These are phyloP conservation scores for Gloeostereum incarnatum DNA, from an alignment of 768 basidiomycete genomes.

Conservation along the genomic window DNA sequence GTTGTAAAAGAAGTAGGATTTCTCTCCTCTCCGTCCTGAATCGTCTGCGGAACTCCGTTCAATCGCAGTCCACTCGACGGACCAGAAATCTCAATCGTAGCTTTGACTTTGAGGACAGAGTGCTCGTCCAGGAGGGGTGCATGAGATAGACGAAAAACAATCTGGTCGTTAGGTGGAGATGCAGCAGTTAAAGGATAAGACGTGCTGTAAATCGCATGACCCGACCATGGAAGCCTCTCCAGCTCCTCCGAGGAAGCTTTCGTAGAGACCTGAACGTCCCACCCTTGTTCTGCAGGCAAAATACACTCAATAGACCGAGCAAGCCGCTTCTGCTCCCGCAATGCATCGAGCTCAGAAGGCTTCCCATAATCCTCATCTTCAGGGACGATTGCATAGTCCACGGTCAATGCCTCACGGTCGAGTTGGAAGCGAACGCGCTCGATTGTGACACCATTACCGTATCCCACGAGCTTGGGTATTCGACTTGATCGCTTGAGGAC, in stretches of 20 bases:
- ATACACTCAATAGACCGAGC: conserved; percentile 74
- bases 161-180: conserved; percentile 32
- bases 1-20: conserved; percentile 49
- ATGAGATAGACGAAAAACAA: conserved; percentile 65
- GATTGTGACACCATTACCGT: conserved; percentile 75
- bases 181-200: conserved; percentile 23
- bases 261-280: conserved; percentile 78
- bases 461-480: conserved; percentile 67
- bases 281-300: conserved; percentile 70
- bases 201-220: conserved; percentile 41
- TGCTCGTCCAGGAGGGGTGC: conserved; percentile 62
- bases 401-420: conserved; percentile 71
- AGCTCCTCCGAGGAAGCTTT: conserved; percentile 68
- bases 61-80: conserved; percentile 71
- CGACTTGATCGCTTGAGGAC: conserved; percentile 67
- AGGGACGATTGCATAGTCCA: conserved; percentile 80
- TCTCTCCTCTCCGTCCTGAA: conserved; percentile 60
- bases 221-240: conserved; percentile 67
- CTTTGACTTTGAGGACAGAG: conserved; percentile 70
- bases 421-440: conserved; percentile 74
- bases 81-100: conserved; percentile 75
- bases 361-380: conserved; percentile 52
- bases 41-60: conserved; percentile 72
- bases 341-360: conserved; percentile 50
- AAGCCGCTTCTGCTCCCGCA: conserved; percentile 60